Evolutionary conservation across 208 protist genomes (phyloP).

Genomic region (Porcisia hertigi): DNA sequence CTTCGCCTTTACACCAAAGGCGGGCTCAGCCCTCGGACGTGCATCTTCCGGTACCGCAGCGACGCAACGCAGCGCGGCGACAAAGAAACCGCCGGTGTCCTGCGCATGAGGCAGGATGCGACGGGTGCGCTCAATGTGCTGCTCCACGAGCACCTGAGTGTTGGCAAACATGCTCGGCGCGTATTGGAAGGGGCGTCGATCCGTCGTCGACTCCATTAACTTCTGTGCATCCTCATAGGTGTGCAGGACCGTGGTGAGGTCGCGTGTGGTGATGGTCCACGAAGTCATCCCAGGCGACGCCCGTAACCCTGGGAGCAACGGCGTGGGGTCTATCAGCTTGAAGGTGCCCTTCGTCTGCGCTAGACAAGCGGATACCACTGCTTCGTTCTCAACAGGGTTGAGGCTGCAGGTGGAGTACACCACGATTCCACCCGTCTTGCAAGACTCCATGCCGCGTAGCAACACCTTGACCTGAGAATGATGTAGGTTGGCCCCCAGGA

Average conservation of each 20-base stretch:
- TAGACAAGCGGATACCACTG: conserved; percentile 89
- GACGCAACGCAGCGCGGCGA: conserved; percentile 90
- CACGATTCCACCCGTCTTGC: conserved; percentile 83
- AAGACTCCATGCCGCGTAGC: conserved; percentile 76
- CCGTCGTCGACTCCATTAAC: conserved; percentile 37
- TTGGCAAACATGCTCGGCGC: conserved; percentile 76
- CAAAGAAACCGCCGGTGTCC: conserved; percentile 97
- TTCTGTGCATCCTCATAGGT: conserved; percentile 65
- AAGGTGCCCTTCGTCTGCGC: conserved; percentile 59
- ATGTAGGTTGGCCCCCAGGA: conserved; percentile 87
- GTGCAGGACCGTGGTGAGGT: conserved; percentile 47
- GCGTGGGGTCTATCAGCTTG: conserved; percentile 81
- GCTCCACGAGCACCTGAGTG: conserved; percentile 38
- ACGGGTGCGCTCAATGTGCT: conserved; percentile 83
- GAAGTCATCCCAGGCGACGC: conserved; percentile 67
- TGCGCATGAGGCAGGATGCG: conserved; percentile 95
- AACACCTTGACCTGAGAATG: conserved; percentile 80
- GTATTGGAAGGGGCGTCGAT: conserved; percentile 65
- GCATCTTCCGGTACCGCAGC: conserved; percentile 40
- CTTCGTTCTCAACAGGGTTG: conserved; percentile 96
- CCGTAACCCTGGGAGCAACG: conserved; percentile 75
- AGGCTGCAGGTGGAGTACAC: conserved; percentile 97
- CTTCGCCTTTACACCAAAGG: conserved; percentile 10
- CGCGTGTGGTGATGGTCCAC: conserved; percentile 83
- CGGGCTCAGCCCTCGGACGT: conserved; percentile 3